phyloP scores from a whole-genome alignment of 139 green algal genomes.

The Closterium sp. region DNA sequence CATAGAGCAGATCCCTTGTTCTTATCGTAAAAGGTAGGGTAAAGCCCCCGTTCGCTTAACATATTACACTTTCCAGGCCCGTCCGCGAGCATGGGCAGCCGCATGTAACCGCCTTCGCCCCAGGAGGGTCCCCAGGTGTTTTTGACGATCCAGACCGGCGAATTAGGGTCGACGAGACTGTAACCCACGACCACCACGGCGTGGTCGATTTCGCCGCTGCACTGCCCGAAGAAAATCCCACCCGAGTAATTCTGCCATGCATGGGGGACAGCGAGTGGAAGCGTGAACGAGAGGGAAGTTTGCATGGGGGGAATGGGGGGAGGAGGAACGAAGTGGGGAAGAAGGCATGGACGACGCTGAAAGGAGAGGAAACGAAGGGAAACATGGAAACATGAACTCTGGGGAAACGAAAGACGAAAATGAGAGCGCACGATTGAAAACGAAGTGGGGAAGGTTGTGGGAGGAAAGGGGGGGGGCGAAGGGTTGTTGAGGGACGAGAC shows the following conservation, averaged over 20 bases:
- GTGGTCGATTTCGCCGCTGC: conserved; percentile 21
- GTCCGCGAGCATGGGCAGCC: conserved; percentile 44
- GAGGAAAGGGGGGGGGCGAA: too few species aligned
- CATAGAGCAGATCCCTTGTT: neutral
- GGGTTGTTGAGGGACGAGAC: too few species aligned
- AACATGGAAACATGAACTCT: too few species aligned
- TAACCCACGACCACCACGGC: conserved; percentile 62
- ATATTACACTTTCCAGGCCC: neutral
- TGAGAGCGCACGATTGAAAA: too few species aligned
- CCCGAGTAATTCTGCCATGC: conserved; percentile 76
- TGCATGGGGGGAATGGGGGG: too few species aligned
- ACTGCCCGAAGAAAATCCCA: conserved; percentile 51
- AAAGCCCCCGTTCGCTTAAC: neutral
- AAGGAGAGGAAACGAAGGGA: too few species aligned
- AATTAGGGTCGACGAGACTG: conserved; percentile 49
- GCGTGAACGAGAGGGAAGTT: neutral
- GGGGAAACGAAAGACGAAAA: too few species aligned
- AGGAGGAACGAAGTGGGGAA: too few species aligned
- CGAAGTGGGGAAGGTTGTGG: too few species aligned
- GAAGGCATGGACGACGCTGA: too few species aligned
- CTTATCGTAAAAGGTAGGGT: neutral
- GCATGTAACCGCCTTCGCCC: conserved; percentile 90
- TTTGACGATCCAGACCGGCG: conserved; percentile 88
- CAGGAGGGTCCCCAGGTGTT: conserved; percentile 88
- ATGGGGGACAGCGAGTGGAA: neutral